A percentile compares a stretch with the other conserved stretches of the same genome.
Conservation (phyloP, 495 filamentous ascomycete genomes). For the Penicillium soppii region DNA sequence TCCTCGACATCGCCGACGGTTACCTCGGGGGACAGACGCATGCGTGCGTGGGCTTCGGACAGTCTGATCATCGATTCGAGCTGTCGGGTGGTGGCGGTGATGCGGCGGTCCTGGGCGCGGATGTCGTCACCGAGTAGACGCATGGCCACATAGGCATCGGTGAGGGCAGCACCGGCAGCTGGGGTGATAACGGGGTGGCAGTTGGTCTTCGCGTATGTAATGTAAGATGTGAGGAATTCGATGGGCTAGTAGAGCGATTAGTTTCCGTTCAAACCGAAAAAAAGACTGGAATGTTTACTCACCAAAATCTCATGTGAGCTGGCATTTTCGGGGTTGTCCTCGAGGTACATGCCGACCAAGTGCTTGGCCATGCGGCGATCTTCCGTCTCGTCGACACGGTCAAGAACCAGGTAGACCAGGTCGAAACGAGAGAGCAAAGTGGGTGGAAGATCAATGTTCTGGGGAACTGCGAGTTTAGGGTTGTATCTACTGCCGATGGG, state of each 20-base stretch:
- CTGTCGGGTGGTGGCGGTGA: constrained; percentile 95
- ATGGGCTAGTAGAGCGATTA: constrained; percentile 59
- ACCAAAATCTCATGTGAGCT: constrained; percentile 73
- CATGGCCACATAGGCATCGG: constrained; percentile 90
- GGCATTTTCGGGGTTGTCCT: constrained; percentile 89
- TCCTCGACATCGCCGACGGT: constrained; percentile 83
- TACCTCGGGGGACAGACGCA: constrained; percentile 78
- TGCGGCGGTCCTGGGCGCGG: constrained; percentile 87
- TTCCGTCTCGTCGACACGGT: constrained; percentile 82
- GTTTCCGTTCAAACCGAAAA: neutral
- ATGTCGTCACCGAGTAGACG: constrained; percentile 94
- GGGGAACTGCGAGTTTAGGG: constrained; percentile 88
- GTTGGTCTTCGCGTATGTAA: constrained; percentile 91
- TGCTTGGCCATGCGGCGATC: constrained; percentile 90
- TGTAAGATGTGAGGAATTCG: constrained; percentile 94
- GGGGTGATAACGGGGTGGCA: constrained; percentile 78
- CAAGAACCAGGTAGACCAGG: constrained; percentile 92
- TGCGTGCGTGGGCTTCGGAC: constrained; percentile 94
- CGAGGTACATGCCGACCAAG: constrained; percentile 94
- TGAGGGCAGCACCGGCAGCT: constrained; percentile 75
- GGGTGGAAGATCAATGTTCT: constrained; percentile 96
- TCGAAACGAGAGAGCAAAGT: constrained; percentile 95
- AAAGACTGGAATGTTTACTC: constrained; percentile 35
- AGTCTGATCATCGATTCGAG: constrained; percentile 97
- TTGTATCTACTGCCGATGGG: constrained; percentile 98